These are phyloP conservation scores for Rhodocollybia butyracea DNA, from an alignment of 768 basidiomycete genomes.

Conservation along the genomic window DNA sequence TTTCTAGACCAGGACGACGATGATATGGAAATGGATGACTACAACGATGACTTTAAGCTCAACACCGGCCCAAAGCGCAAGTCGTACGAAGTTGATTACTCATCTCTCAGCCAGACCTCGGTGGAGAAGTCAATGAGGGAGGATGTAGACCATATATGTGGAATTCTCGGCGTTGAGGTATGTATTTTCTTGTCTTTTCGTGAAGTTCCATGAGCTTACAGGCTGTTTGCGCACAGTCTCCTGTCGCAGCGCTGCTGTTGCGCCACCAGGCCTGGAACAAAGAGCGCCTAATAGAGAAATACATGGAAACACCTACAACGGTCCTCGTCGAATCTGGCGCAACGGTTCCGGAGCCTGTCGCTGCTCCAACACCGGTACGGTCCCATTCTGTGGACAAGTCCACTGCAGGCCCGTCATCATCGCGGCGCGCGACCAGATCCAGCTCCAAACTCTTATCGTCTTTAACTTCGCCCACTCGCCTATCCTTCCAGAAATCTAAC, in stretches of 20 bases:
- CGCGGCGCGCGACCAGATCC: constrained; percentile 35
- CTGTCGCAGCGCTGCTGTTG: constrained; percentile 73
- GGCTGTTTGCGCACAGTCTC: constrained; percentile 37
- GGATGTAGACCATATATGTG: constrained; percentile 84
- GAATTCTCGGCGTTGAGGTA: constrained; percentile 88
- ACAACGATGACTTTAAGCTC: constrained; percentile 62
- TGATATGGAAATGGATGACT: constrained; percentile 69
- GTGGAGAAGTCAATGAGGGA: constrained; percentile 76
- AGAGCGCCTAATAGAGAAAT: constrained; percentile 92
- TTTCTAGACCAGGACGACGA: constrained; percentile 40
- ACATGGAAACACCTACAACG: constrained; percentile 85
- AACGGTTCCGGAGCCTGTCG: constrained; percentile 40
- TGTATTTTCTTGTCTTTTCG: constrained; percentile 32
- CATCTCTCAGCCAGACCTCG: constrained; percentile 64
- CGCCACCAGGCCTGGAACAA: constrained; percentile 92
- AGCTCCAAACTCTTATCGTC: constrained; percentile 35
- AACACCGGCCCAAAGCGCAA: constrained; percentile 54
- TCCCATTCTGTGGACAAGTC: constrained; percentile 15
- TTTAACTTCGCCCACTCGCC: constrained; percentile 23
- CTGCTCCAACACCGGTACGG: constrained; percentile 4
- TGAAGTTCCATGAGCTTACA: constrained; percentile 1
- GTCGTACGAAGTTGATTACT: constrained; percentile 84
- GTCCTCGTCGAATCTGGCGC: constrained; percentile 76
- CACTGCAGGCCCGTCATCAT: constrained; percentile 16
- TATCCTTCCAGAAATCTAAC: constrained; percentile 25